phyloP scores from a whole-genome alignment of 73 alveolate genomes.

The Paramecium pentaurelia region DNA sequence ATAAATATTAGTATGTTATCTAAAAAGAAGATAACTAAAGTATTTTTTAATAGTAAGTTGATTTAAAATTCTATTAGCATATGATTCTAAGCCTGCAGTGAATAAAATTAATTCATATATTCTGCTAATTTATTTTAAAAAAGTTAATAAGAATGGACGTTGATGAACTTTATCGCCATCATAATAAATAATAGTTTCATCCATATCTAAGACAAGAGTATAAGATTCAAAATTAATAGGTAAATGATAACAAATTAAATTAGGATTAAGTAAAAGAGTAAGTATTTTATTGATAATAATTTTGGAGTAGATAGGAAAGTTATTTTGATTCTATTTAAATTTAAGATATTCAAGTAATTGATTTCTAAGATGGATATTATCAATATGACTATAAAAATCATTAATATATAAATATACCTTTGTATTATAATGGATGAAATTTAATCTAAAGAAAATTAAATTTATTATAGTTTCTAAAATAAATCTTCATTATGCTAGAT shows the following conservation, averaged over 20 bases:
- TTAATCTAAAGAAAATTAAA: neutral
- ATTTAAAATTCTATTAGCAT: conserved; percentile 93
- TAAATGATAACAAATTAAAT: neutral
- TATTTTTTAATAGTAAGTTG: conserved; percentile 73
- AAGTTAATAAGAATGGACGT: conserved; percentile 58
- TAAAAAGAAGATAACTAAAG: conserved; percentile 79
- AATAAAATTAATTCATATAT: conserved; percentile 90
- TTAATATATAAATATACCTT: neutral
- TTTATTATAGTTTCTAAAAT: neutral
- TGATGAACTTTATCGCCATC: neutral
- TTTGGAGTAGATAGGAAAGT: neutral
- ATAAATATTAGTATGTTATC: conserved; percentile 89
- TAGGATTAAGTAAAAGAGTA: neutral
- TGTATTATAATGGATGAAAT: neutral
- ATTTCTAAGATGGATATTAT: neutral
- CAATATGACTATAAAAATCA: neutral
- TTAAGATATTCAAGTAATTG: neutral
- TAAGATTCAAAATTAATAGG: neutral
- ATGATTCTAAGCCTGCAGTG: conserved; percentile 96
- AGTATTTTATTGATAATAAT: neutral
- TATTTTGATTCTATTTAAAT: neutral
- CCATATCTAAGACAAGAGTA: conserved; percentile 94
- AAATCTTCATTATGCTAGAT: neutral
- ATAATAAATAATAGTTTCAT: conserved; percentile 97
- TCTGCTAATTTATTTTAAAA: conserved; percentile 84